phyloP scores from a whole-genome alignment of 2,329 filamentous ascomycete genomes.

The Teratosphaeria gauchensis region DNA sequence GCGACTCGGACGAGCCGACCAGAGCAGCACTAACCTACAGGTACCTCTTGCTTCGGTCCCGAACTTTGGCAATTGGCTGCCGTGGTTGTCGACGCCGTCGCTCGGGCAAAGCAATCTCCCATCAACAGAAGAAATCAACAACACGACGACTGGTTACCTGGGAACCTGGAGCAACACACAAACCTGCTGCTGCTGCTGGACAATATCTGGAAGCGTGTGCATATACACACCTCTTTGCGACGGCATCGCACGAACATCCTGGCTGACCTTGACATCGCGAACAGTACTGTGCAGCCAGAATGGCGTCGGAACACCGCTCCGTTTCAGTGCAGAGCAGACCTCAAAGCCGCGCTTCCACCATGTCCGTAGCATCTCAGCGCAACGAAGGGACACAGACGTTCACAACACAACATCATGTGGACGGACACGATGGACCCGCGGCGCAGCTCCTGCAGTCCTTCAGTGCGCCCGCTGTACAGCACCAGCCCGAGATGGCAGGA shows the following conservation, averaged over 20 bases:
- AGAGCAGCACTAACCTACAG: neutral
- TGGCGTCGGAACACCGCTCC: conserved; percentile 12
- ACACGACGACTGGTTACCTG: neutral
- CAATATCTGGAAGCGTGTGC: neutral
- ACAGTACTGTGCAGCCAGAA: neutral
- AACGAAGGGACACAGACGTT: conserved; percentile 11
- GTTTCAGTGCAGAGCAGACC: conserved; percentile 23
- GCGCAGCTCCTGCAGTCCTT: conserved; percentile 23
- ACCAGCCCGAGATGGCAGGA: neutral
- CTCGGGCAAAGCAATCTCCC: neutral
- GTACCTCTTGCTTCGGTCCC: neutral
- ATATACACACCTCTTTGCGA: neutral
- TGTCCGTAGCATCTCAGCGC: conserved; percentile 23
- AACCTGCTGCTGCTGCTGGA: neutral
- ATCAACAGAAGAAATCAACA: neutral
- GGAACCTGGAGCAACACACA: neutral
- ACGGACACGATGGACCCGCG: conserved; percentile 12
- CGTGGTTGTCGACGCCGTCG: neutral
- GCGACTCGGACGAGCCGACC: neutral
- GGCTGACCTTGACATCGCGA: neutral
- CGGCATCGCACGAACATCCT: neutral
- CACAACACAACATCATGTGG: conserved; percentile 8
- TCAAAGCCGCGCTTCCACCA: conserved; percentile 25
- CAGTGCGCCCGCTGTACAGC: conserved; percentile 15
- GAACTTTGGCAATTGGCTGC: neutral